phyloP scores from a whole-genome alignment of 768 basidiomycete species.

The Scleroderma citrinum region DNA sequence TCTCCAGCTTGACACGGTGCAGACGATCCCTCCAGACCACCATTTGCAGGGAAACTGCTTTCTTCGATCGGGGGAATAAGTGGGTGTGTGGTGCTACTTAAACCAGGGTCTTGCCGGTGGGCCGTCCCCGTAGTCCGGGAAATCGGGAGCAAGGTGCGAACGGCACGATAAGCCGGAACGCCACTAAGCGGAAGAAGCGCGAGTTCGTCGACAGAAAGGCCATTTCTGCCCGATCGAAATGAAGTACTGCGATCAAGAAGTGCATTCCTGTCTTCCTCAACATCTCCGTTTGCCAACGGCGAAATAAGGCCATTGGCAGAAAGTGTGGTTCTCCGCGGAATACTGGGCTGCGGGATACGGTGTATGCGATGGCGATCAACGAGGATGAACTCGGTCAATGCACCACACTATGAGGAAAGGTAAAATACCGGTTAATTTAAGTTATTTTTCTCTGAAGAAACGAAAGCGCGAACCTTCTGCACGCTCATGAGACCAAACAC shows the following conservation, averaged over 20 bases:
- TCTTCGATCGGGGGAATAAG: slow-evolving; percentile 21
- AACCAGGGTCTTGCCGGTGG: slow-evolving; percentile 19
- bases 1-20: slow-evolving; percentile 6
- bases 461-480: slow-evolving; percentile 55
- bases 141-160: slow-evolving; percentile 53
- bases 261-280: slow-evolving; percentile 2
- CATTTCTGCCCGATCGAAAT: slow-evolving; percentile 4
- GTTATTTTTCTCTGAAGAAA: slow-evolving; percentile 1
- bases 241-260: slow-evolving; percentile 7
- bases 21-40: slow-evolving; percentile 14
- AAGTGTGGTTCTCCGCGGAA: slow-evolving; percentile 25
- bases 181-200: slow-evolving; percentile 77
- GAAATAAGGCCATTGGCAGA: slow-evolving; percentile 11
- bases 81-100: slow-evolving; percentile 24
- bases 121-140: slow-evolving; percentile 20
- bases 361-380: slow-evolving; percentile 74
- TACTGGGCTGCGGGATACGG: slow-evolving; percentile 60
- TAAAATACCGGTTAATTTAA: slow-evolving; percentile 11
- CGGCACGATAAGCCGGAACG: slow-evolving; percentile 75
- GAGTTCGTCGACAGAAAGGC: slow-evolving; percentile 61
- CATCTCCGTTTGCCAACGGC: slow-evolving; percentile 2
- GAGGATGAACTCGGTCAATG: slow-evolving; percentile 83
- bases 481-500: slow-evolving; percentile 77
- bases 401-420: slow-evolving; percentile 54
- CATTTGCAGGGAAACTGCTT: slow-evolving; percentile 20